Evolutionary conservation across 1,284 basidiomycete genomes (phyloP).

Genomic region (Trametes polyzona): DNA sequence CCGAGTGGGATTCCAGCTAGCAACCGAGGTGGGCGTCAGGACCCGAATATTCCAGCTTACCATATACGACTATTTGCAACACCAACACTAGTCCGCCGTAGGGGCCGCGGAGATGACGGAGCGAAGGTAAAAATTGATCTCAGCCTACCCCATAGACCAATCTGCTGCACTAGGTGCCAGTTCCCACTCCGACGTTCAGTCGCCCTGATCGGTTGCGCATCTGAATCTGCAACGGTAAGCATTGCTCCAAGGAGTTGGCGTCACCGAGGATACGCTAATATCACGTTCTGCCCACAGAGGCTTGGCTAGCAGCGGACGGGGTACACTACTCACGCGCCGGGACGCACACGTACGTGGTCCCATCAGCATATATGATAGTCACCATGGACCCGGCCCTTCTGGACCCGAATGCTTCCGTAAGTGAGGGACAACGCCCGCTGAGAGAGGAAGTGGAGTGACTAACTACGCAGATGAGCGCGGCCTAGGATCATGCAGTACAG

Average conservation of each 20-base stretch:
- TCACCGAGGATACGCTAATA: background rate
- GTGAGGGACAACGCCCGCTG: background rate
- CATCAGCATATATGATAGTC: background rate
- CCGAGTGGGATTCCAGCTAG: background rate
- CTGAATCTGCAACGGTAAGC: background rate
- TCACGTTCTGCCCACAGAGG: background rate
- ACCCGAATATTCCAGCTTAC: background rate
- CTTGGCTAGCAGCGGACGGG: too few species aligned
- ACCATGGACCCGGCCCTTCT: background rate
- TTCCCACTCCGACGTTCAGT: background rate
- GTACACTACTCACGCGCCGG: background rate
- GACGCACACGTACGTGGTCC: background rate
- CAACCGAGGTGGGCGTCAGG: background rate
- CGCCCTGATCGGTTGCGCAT: conserved; percentile 4
- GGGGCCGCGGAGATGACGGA: conserved; percentile 12
- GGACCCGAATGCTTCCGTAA: conserved; percentile 2
- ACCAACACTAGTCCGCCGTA: background rate
- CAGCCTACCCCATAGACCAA: background rate
- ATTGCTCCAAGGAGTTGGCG: background rate
- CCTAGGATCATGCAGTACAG: conserved; percentile 4
- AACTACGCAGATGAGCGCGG: background rate
- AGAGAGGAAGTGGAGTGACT: conserved; percentile 2
- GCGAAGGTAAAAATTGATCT: background rate
- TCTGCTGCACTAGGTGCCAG: background rate
- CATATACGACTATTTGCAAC: background rate